Evolutionary conservation across 331 rosid species (phyloP).

Genomic region (Malus hybrid): DNA sequence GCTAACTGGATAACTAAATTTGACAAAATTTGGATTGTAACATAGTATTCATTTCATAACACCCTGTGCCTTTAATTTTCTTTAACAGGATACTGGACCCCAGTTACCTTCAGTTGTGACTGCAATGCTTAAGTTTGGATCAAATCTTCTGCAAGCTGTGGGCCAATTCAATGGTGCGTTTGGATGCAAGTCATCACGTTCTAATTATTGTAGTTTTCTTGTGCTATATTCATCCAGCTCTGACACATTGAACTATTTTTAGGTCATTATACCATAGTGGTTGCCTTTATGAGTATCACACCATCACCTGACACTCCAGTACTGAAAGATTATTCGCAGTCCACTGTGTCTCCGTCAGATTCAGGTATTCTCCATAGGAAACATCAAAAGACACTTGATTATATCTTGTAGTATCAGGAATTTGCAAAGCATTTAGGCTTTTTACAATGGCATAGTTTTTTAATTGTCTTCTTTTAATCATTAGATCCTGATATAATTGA

Average conservation of each 20-base stretch:
- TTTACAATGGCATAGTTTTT: not conserved
- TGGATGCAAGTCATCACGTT: slow-evolving; percentile 10
- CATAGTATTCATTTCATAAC: slow-evolving; percentile 10
- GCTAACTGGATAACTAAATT: slow-evolving; percentile 8
- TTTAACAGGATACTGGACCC: slow-evolving; percentile 73
- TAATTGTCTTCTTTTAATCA: not conserved
- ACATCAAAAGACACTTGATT: not conserved
- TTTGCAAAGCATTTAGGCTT: not conserved
- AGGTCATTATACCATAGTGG: slow-evolving; percentile 66
- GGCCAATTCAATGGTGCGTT: slow-evolving; percentile 80
- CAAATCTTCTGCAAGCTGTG: slow-evolving; percentile 85
- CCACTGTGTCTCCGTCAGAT: slow-evolving; percentile 32
- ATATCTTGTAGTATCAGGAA: not conserved
- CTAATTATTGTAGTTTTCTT: slow-evolving; percentile 20
- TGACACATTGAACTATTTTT: slow-evolving; percentile 24
- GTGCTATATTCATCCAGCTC: slow-evolving; percentile 9
- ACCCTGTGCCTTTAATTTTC: slow-evolving; percentile 10
- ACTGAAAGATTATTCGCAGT: slow-evolving; percentile 61
- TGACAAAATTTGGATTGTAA: slow-evolving; percentile 12
- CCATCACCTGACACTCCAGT: slow-evolving; percentile 35
- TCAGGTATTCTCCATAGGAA: slow-evolving; percentile 46
- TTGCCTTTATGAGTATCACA: slow-evolving; percentile 56
- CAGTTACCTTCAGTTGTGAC: slow-evolving; percentile 78
- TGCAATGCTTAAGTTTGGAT: slow-evolving; percentile 56
- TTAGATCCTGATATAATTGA: slow-evolving; percentile 72